Evolutionary conservation across 2,329 filamentous ascomycete genomes (phyloP), one percentile per base, ranked within the genome.

Genomic region (Tolypocladium tropicale): DNA sequence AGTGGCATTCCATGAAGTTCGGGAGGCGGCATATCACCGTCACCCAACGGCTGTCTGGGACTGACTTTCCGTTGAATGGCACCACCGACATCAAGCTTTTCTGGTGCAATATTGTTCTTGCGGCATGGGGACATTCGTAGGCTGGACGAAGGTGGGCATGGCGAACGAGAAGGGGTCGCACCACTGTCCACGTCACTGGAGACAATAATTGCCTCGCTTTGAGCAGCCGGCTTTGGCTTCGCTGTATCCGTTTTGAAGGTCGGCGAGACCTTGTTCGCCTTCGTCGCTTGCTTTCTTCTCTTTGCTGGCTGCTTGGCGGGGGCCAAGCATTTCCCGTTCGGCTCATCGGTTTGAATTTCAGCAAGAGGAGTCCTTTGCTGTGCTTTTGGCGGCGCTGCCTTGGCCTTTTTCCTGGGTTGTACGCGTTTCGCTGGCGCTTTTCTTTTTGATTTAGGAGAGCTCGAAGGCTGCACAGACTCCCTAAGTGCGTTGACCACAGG

Each of bases 401-500:
- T 57, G 14, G 34, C 43, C n/a, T 54, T 60, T 33, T 58, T 63
- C 32, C 57, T 60, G 14, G 53, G 34, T 30, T 52, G 60, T 16
- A 41, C 18, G 10, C 18, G 25, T 39, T 54, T 57, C 1, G 53
- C 39, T 10, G 12, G 41, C 10, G 6, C 25, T 36, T 39, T 53
- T 14, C 51, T 56, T n/a, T 21, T 37, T 23, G 54, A n/a, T 30
- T 36, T 28, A 0, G 63, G 59, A 3, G 67, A 64, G 9, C 53
- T 58, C 18, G 60, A 61, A 2, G 52, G 36, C 46, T 58, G 54
- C 7, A 53, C 52, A 4, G 59, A 54, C n/a, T 61, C 57, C n/a
- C 39, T 56, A 37, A 66, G 37, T 1, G 54, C 59, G 6, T 21
- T 57, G 6, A 65, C 58, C 6, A 64, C 56, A 0, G 58, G 52